Base-by-base conservation (phyloP, 768 basidiomycete genomes). In the Lenzites betulinus region DNA sequence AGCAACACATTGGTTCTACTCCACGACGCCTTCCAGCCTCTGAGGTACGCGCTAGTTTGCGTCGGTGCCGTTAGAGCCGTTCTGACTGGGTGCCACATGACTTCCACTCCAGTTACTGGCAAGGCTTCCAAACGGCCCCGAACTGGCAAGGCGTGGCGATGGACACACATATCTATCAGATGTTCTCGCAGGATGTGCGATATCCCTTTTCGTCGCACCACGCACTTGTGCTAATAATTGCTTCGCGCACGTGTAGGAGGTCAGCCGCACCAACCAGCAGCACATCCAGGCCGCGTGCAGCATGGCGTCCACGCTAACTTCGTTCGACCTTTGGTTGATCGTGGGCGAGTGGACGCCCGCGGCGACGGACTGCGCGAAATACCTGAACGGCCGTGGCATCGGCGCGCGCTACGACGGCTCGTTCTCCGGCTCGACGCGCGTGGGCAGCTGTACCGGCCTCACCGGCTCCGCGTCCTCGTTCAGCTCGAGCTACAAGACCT, bases 321-420 rank as follows among this genome's bases (percentile, higher is more conserved):
- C 68, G 20, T 86, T 85, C 65, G 79, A 83, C 39, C 80, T 95
- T 26, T 93, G 92, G 93, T 80, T 84, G 16, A 78, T 94, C 44
- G 92, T 94, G 25, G 93, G 94, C 42, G 94, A 97, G 76, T 97
- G 91, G 87, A 86, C 89, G 1, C 82, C 90, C 2, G 89, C 89
- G 2, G 75, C 81, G 52, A 93, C 83, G 7, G 92, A 92, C 67
- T 92, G 91, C 64, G 87, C 88, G 15, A 87, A 82, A 67, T 91
- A 90, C 71, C 78, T 97, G 48, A 95, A 95, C 65, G 94, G 94
- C 3, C 85, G 92, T 44, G 92, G 90, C 2, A 64, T 78, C 41
- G 88, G 89, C 77, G 76, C 81, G 2, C 71, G 82, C 28, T 87
- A 82, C 64, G 86, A 82, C 59, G 90, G 90, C 28, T 75, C 83